Base-by-base conservation (phyloP, 148 eudicot genomes). In the Vaccinium darrowii region DNA sequence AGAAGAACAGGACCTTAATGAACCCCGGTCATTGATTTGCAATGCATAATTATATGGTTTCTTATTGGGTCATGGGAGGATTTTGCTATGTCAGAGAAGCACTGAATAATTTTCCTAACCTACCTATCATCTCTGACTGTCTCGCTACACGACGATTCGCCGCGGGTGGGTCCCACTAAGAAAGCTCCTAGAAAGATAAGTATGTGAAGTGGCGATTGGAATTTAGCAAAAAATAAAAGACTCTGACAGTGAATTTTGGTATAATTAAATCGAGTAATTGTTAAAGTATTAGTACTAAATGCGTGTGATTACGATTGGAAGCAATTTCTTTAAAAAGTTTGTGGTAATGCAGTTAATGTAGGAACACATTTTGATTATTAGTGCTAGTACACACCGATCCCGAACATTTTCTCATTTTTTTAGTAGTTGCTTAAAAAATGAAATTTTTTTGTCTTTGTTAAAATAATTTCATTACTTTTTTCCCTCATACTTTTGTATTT, bases 91-190 rank as follows among this genome's bases (percentile, higher is more conserved):
- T 1, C 30, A 5, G 72, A 10, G 30, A 3, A 25, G 47, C 72
- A 65, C 72, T 23, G 30, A 23, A 65, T 65, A 23, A n/a, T 65
- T 21, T 25, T 60, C 23, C 7, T 19, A 9, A 18, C 23, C 54
- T 72, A 36, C 30, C 80, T 50, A 49, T 50, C 78, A 49, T 74
- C 25, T 15, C 25, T 15, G 58, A 10, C 36, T 81, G 53, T 43
- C 7, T 43, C 57, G 1, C 75, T 9, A 47, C 56, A 36, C 36
- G 57, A 65, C 84, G 78, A 71, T 18, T 82, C 78, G 63, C 78
- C 79, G 39, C 84, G 62, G 25, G 50, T 30, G 63, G 79, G 63
- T 7, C 63, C 84, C 84, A 9, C 72, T 27, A 13, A 27, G 71
- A 27, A 69, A 69, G 74, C 18, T 27, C 16, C 0, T 65, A 36